These are phyloP conservation scores for Thinopyrum elongatum DNA, from an alignment of 176 grass and related monocot species.

Conservation along the genomic window DNA sequence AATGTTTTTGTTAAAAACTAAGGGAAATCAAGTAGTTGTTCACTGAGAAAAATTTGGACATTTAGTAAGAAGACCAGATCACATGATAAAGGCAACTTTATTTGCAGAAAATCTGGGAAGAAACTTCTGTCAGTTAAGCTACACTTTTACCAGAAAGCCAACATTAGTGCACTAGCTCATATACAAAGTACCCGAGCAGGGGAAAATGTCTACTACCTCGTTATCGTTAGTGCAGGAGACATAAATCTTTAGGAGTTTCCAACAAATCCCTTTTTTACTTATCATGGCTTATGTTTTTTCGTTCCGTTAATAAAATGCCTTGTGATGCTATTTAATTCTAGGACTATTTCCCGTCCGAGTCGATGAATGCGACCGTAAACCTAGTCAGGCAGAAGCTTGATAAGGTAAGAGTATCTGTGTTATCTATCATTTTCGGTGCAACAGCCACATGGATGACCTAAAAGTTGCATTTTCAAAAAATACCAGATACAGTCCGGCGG, in stretches of 20 bases:
- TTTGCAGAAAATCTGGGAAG: not conserved
- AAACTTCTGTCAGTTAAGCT: not conserved
- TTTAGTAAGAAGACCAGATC: not conserved
- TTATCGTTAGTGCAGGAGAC: not conserved
- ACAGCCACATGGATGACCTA: not conserved
- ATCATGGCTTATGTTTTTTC: not conserved
- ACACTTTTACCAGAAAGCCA: not conserved
- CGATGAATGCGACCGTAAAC: constrained; percentile 78
- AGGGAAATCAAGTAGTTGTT: not conserved
- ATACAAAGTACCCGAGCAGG: not conserved
- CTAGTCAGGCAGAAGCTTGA: constrained; percentile 77
- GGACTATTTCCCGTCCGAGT: constrained; percentile 83
- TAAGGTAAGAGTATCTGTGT: constrained; percentile 38
- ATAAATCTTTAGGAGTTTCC: not conserved
- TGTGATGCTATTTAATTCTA: constrained; percentile 20
- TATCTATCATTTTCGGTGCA: not conserved
- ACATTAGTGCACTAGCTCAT: not conserved
- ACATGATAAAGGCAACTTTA: not conserved
- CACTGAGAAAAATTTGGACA: not conserved
- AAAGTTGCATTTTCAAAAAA: constrained; percentile 16
- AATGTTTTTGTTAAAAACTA: not conserved
- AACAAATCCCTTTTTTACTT: not conserved
- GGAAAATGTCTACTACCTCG: not conserved
- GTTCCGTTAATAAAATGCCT: not conserved
- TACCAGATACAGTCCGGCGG: constrained; percentile 65